A percentile compares a stretch with the other conserved stretches of the same genome.
These are phyloP conservation scores for Fusarium torulosum DNA, from an alignment of 2,329 filamentous ascomycete species.

Conservation along the genomic window DNA sequence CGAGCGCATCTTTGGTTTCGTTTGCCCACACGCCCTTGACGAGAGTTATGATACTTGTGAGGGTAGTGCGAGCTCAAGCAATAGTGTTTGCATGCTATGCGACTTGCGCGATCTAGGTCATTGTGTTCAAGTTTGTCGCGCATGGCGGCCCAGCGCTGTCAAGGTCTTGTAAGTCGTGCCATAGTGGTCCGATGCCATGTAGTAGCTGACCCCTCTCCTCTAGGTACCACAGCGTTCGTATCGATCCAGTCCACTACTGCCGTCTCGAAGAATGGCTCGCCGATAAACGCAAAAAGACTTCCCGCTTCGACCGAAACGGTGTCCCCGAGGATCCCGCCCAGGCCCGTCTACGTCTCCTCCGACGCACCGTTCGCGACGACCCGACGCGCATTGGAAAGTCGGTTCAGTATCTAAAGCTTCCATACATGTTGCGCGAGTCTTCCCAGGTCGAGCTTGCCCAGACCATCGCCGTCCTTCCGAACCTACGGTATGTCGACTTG, in stretches of 20 bases:
- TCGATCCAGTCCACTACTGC: constrained; percentile 96
- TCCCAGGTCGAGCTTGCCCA: constrained; percentile 86
- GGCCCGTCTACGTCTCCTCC: constrained; percentile 81
- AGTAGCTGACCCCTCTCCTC: constrained; percentile 25
- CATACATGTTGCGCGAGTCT: constrained; percentile 94
- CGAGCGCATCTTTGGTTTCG: constrained; percentile 79
- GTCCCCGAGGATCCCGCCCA: constrained; percentile 84
- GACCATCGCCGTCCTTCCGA: constrained; percentile 85
- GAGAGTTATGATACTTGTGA: constrained; percentile 85
- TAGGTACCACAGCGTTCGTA: constrained; percentile 90
- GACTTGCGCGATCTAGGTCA: constrained; percentile 89
- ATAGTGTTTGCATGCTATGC: constrained; percentile 91
- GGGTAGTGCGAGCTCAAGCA: constrained; percentile 72
- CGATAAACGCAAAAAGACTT: constrained; percentile 80
- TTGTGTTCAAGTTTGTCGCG: constrained; percentile 78
- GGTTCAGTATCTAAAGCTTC: constrained; percentile 86
- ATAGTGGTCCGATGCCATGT: constrained; percentile 5
- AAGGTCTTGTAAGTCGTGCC: constrained; percentile 69
- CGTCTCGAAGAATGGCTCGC: constrained; percentile 84
- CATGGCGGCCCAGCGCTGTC: constrained; percentile 72
- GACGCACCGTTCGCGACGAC: constrained; percentile 84
- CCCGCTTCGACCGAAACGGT: constrained; percentile 80
- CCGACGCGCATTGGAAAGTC: constrained; percentile 74
- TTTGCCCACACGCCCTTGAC: constrained; percentile 87
- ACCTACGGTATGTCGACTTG: constrained; percentile 89